Conservation (phyloP, 495 filamentous ascomycete genomes). For the Penicillium odoratum region DNA sequence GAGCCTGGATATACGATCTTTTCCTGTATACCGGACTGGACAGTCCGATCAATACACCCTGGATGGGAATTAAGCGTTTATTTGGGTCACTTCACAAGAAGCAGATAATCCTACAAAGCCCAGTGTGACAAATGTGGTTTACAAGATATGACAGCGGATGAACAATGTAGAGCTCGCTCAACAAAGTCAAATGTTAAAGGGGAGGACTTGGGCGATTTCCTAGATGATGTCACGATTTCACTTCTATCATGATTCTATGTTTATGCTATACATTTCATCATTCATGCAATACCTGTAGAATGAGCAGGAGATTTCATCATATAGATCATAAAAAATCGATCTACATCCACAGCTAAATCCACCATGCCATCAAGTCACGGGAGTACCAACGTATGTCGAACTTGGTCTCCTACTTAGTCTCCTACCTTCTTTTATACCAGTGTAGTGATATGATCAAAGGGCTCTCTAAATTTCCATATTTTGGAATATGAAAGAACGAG, state of each 20-base stretch:
- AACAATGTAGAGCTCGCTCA: not conserved
- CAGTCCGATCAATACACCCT: constrained; percentile 59
- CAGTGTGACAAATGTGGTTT: constrained; percentile 22
- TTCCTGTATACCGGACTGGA: constrained; percentile 59
- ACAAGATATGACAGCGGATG: not conserved
- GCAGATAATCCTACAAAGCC: constrained; percentile 18
- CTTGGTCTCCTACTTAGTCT: no score
- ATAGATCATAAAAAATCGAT: no score
- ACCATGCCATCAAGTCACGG: no score
- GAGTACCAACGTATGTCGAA: no score
- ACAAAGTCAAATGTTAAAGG: not conserved
- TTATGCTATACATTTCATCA: not conserved
- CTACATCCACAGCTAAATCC: no score
- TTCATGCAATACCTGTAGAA: no score
- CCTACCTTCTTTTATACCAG: no score
- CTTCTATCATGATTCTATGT: not conserved
- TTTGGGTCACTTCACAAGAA: constrained; percentile 23
- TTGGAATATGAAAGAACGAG: no score
- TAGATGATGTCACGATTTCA: not conserved
- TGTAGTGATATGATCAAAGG: no score
- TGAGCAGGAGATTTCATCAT: no score
- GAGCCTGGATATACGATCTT: constrained; percentile 61
- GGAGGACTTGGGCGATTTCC: not conserved
- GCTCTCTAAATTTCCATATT: no score
- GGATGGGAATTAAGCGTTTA: constrained; percentile 51